Base-by-base conservation (phyloP, 305 asterid species). In the Nicotiana rustica region DNA sequence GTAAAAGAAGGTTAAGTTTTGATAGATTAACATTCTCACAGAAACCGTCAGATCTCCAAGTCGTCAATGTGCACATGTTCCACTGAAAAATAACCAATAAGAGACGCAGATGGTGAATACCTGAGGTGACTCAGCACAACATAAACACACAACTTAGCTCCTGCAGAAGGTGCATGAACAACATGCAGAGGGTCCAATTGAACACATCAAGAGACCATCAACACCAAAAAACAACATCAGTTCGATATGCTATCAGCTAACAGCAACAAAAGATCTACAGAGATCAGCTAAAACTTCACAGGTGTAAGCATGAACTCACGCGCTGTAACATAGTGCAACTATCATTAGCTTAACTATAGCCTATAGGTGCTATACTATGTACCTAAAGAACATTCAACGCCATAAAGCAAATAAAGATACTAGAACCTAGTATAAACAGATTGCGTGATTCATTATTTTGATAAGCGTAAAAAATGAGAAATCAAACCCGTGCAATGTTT, bases 191-290 rank as follows among this genome's bases (percentile, higher is more conserved):
- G 81, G 67, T 35, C 88, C 86, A 83, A 85, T 91, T 67, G 87
- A 78, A 86, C 89, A 78, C 91, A 76, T 91, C 91, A 35, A 90
- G 89, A 86, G 21, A 49, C 82, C 69, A 86, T 79, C 77, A 80
- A 82, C 86, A 31, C 77, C 82, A 80, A 87, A 76, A 76, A 77
- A 84, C 85, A 78, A 86, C 90, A 85, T 76, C 92, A 84, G 85
- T 86, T 84, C 85, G 86, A 65, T 88, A 57, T 69, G 85, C 82
- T 82, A 83, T 84, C 92, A 82, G 85, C 91, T 82, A 86, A 75
- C 85, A 81, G 88, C 89, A 67, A 86, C 87, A 84, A 90, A 87
- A 81, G 77, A 89, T 87, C 90, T 82, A 89, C 89, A 78, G 77
- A 81, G 67, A 69, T 77, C 80, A 44, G 86, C 85, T 80, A 86